Base-by-base conservation (phyloP, 345 rosid genomes). In the Boechera retrofracta region DNA sequence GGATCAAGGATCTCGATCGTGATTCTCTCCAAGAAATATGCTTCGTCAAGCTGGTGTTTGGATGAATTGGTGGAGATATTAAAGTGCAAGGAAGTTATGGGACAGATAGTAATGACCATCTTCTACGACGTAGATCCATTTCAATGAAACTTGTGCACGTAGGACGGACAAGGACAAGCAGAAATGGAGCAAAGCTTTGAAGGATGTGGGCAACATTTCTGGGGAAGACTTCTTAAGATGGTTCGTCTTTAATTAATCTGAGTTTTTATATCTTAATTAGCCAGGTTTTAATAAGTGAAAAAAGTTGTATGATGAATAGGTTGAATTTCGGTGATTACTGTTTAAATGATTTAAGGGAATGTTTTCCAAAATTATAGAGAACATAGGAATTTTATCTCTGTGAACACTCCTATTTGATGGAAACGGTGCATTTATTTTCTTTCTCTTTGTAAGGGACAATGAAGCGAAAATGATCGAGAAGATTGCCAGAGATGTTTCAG, bases 41-140 rank as follows among this genome's bases (percentile, higher is more conserved):
- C 74, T 41, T 71, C 74, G 0, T 71, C 66, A 16, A 31, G 75
- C 35, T 71, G 75, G 67, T 71, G 67, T 24, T 32, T 71, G n/a
- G 33, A 72, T 26, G 67, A 72, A 28, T 2, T 72, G 18, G 7
- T 61, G 7, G 31, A 72, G 10, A 72, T 72, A 0, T 31, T 61
- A 10, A 26, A 61, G 18, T 36, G 52, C 38, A 59, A 24, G 1
- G 2, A 47, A 9, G 5, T 8, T 12, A 18, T 48, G 16, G 69
- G 69, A 13, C 67, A 58, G 5, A 72, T 47, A 1, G 68, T 72
- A 48, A 48, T 58, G 67, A 44, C 67, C 3, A 3, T 72, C 4
- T 72, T 60, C 36, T 35, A 72, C 2, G 39, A 10, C 7, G 57
- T 72, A 1, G 39, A 72, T 8, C 76, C 15, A 7, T 33, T 71